Base-by-base conservation (phyloP, 805 yeast species). In the Metschnikowia cerradonensis region DNA sequence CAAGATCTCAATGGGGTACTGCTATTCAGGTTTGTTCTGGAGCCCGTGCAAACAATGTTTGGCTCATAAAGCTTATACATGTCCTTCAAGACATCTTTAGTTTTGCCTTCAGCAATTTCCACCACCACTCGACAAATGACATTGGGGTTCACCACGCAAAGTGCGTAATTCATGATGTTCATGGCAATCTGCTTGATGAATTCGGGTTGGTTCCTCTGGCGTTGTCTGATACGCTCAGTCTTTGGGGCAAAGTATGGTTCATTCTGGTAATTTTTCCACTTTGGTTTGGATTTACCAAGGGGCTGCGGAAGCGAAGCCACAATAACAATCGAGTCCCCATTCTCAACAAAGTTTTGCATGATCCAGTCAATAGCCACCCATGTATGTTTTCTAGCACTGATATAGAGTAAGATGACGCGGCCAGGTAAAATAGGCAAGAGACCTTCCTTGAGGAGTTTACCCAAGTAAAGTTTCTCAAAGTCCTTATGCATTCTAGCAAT, bases 331-430 rank as follows among this genome's bases (percentile, higher is more conserved):
- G 82, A 76, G 64, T 88, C 96, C 7, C 90, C 88, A 57, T 82
- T 71, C 56, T 79, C 81, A 3, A 84, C 65, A 11, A 84, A 67
- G 39, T 73, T 68, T 43, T 72, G 73, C 48, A 86, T 66, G 6
- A 81, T 70, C 84, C 88, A 88, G 64, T 88, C 96, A 26, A 88
- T 65, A 1, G 90, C 83, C 10, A 86, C 89, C 96, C 96, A 88
- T 0, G 94, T 84, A 68, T 87, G 92, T 49, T 71, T 75, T 52
- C 92, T 70, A 2, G 90, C 95, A 56, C 83, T 75, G 31, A 88
- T 71, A 61, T 86, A 86, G 30, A 84, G 82, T 62, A 87, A 61
- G 4, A 86, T 71, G 1, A 77, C 76, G 59, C 90, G 71, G 36
- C 72, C 70, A 0, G 82, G 82, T 41, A 81, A 64, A 0, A 76